phyloP scores from a whole-genome alignment of 371 early-diverging fungal species.

The Synchytrium microbalum region DNA sequence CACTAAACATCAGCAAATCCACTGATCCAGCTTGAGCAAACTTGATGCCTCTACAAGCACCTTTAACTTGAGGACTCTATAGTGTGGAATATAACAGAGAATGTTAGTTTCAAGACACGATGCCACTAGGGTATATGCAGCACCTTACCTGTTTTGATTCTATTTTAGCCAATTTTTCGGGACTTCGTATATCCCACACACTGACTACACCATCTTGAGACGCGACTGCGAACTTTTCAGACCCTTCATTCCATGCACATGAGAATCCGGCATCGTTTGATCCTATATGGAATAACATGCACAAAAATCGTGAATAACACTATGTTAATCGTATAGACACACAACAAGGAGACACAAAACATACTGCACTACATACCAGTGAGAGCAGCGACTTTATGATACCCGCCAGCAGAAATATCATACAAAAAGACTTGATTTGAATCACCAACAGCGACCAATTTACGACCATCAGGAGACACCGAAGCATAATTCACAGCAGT shows the following conservation, averaged over 20 bases:
- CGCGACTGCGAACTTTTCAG: conserved; percentile 69
- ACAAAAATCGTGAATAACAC: background rate
- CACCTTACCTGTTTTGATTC: conserved; percentile 43
- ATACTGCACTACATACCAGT: conserved; percentile 30
- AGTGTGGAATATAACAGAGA: background rate
- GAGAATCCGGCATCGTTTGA: conserved; percentile 60
- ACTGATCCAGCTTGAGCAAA: conserved; percentile 72
- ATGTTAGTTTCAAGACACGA: background rate
- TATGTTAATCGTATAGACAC: conserved; percentile 18
- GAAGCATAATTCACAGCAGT: conserved; percentile 80
- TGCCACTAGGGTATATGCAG: conserved; percentile 6
- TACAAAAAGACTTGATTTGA: conserved; percentile 72
- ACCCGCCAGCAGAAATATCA: conserved; percentile 55
- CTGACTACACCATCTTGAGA: conserved; percentile 72
- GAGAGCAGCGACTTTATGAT: conserved; percentile 56
- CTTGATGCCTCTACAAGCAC: conserved; percentile 76
- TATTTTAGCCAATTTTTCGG: conserved; percentile 49
- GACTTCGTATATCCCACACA: conserved; percentile 66
- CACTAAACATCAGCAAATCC: conserved; percentile 73
- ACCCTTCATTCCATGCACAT: conserved; percentile 72
- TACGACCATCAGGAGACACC: conserved; percentile 74
- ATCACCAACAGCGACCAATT: conserved; percentile 82
- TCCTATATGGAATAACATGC: conserved; percentile 2
- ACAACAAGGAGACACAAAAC: background rate
- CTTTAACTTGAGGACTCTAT: conserved; percentile 55